A percentile compares a stretch with the other conserved stretches of the same genome.
phyloP scores from a whole-genome alignment of 1,284 basidiomycete species.

The Pascua guehoae region DNA sequence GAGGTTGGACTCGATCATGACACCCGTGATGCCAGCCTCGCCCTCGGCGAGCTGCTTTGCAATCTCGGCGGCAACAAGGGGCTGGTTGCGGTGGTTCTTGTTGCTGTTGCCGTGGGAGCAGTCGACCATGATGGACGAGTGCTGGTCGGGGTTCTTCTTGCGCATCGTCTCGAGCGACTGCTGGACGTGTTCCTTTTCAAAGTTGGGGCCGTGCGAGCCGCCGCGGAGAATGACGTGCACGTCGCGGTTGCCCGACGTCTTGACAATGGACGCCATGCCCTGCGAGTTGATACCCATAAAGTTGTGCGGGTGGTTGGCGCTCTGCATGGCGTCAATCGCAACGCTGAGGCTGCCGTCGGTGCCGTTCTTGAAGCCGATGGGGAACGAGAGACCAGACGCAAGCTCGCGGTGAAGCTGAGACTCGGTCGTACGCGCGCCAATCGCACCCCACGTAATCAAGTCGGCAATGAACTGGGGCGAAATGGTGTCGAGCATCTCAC shows the following conservation, averaged over 20 bases:
- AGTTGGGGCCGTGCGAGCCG: conserved; percentile 79
- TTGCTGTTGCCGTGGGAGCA: conserved; percentile 70
- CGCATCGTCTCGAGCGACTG: conserved; percentile 65
- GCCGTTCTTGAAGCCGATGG: conserved; percentile 91
- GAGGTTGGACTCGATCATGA: conserved; percentile 93
- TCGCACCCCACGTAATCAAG: conserved; percentile 94
- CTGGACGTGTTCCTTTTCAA: conserved; percentile 62
- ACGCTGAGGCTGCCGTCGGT: conserved; percentile 81
- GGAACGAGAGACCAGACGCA: conserved; percentile 49
- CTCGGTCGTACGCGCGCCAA: conserved; percentile 93
- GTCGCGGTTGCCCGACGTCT: conserved; percentile 85
- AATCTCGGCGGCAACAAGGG: conserved; percentile 88
- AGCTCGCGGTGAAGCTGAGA: conserved; percentile 83
- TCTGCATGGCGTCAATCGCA: conserved; percentile 95
- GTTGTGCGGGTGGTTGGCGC: conserved; percentile 84
- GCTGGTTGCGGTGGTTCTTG: conserved; percentile 87
- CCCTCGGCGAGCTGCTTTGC: conserved; percentile 77
- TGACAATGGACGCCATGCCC: conserved; percentile 89
- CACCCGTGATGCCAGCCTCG: conserved; percentile 69
- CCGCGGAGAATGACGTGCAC: conserved; percentile 93
- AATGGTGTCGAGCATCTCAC: conserved; percentile 68
- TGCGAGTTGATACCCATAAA: conserved; percentile 98
- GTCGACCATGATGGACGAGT: conserved; percentile 53
- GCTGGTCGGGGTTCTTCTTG: conserved; percentile 56
- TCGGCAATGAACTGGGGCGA: conserved; percentile 92